phyloP scores from a whole-genome alignment of 2,329 filamentous ascomycete genomes.

The Talaromyces sp. region DNA sequence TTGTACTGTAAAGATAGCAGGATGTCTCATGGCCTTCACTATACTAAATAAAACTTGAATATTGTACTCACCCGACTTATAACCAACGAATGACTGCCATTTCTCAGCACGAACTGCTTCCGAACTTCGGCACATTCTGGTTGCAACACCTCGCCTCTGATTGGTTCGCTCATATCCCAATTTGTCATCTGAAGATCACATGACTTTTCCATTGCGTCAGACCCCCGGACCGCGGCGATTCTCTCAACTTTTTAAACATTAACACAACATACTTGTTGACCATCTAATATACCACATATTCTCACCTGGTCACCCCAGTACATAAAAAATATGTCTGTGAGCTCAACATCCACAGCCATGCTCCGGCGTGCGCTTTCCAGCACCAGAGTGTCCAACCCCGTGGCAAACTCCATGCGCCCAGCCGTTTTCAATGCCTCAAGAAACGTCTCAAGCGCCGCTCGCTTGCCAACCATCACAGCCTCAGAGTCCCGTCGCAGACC shows the following conservation, averaged over 20 bases:
- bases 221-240: conserved; percentile 19
- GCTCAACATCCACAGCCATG: conserved; percentile 35
- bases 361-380: conserved; percentile 33
- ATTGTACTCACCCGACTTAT: neutral
- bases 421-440: conserved; percentile 36
- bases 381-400: conserved; percentile 23
- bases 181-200: conserved; percentile 38
- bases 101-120: conserved; percentile 3
- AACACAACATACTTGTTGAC: neutral
- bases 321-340: conserved; percentile 33
- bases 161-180: conserved; percentile 22
- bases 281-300: neutral
- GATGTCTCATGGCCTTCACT: too few species aligned
- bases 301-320: neutral
- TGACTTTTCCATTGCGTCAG: conserved; percentile 38
- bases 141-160: conserved; percentile 23
- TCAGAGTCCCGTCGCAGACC: conserved; percentile 52
- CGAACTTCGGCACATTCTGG: conserved; percentile 20
- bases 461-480: conserved; percentile 51
- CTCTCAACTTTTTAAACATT: conserved; percentile 14
- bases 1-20: too few species aligned
- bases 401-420: conserved; percentile 31
- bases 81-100: neutral
- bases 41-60: neutral
- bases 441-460: conserved; percentile 47